Base-by-base conservation (phyloP, 2,329 filamentous ascomycete genomes). In the Trichoderma atroviride region DNA sequence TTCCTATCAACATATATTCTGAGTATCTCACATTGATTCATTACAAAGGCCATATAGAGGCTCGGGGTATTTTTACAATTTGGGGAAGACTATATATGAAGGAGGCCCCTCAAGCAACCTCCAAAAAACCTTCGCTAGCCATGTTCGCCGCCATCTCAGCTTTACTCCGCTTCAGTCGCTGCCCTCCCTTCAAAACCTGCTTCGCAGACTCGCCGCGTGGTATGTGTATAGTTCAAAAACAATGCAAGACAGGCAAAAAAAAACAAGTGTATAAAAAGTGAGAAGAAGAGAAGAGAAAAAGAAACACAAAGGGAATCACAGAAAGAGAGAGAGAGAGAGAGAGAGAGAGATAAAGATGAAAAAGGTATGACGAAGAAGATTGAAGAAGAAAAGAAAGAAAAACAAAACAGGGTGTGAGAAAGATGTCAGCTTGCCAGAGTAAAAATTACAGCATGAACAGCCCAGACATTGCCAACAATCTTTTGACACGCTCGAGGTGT, bases 221-320 rank as follows among this genome's bases (percentile, higher is more conserved):
- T 75, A 74, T 77, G 76, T 78, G 74, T 78, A 77, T 77, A 78
- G 77, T 74, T 75, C 74, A 76, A 75, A 66, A 74, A 76, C 68
- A 69, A 67, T 70, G 53, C 71, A 69, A 58, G 74, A 73, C 50
- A 53, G 56, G 37, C 52, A 66, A 58, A 68, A 52, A 68, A 52
- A 40, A 22, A 72, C 56, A 76, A 70, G 37, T 43, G 3, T 19
- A 13, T 47, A 68, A 64, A 50, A 33, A 22, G 33, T 50, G 33
- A 35, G 33, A 35, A 35, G 33, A 33, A 33, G 29, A 47, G n/a
- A 7, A 33, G n/a, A 61, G 31, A 6, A 61, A 13, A 50, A 27
- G 27, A 52, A 55, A 65, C 50, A 64, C 61, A 72, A 73, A 77
- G 74, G 76, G 73, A 75, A 77, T 71, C 74, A 68, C 73, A 55